Conservation (phyloP, 1,284 basidiomycete genomes). For the Calocybe gambosa region DNA sequence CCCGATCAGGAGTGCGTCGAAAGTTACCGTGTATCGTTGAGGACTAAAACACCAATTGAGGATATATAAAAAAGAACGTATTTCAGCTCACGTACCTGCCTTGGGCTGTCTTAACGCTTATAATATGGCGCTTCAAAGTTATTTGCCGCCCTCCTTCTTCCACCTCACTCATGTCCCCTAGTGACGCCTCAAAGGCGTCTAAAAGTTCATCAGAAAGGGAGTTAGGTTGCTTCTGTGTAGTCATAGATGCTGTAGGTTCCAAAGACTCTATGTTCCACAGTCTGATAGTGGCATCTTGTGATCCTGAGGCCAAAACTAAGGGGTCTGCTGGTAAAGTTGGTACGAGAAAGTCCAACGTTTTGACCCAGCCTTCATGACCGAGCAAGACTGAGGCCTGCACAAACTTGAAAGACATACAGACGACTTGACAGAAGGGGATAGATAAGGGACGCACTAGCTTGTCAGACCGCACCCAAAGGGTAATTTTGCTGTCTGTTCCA, state of each 20-base stretch:
- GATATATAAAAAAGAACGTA: background rate
- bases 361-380: constrained; percentile 94
- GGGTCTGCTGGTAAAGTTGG: constrained; percentile 28
- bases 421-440: constrained; percentile 3
- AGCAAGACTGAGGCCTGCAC: constrained; percentile 57
- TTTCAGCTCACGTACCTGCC: constrained; percentile 35
- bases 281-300: constrained; percentile 88
- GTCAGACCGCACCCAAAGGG: constrained; percentile 70
- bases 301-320: constrained; percentile 78
- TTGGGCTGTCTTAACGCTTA: constrained; percentile 53
- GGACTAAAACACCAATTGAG: constrained; percentile 28
- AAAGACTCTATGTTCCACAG: constrained; percentile 74
- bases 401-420: constrained; percentile 37
- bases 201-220: constrained; percentile 64
- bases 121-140: constrained; percentile 75
- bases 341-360: constrained; percentile 64
- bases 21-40: constrained; percentile 69
- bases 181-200: constrained; percentile 81
- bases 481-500: constrained; percentile 70
- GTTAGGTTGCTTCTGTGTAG: constrained; percentile 18
- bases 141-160: constrained; percentile 77
- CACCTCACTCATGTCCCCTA: constrained; percentile 60
- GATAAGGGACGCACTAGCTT: constrained; percentile 34
- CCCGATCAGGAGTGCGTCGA: constrained; percentile 88
- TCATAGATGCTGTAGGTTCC: constrained; percentile 20